Evolutionary conservation across 2,329 filamentous ascomycete species (phyloP), one percentile per base, ranked within the genome.

Genomic region (Botrytis medusae): DNA sequence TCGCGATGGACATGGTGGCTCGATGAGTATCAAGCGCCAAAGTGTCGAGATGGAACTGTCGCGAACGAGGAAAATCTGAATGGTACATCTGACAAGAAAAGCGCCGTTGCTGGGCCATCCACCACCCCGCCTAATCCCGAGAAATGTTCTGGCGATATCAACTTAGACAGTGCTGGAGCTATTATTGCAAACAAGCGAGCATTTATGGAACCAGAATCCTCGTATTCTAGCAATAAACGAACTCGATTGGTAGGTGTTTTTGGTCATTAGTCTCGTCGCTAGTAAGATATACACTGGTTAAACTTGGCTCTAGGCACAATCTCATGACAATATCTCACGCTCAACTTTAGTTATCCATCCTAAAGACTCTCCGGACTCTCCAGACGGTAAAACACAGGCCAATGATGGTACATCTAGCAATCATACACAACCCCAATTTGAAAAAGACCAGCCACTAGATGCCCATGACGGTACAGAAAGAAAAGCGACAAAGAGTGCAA

Each of bases 401-500:
- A 1, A 25, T 34, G 2, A 34, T 10, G 9, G 22, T 34, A 22
- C 10, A 37, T 3, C 29, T 25, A 4, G 8, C 18, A 60, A 60
- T 5, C 16, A 34, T 22, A 12, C 18, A 60, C 18, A 60, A 9
- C 32, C 9, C 25, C 29, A 4, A 60, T 25, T 12, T 4, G 20
- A 4, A 34, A 22, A 25, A 12, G 9, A 34, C 9, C 32, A 37
- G 18, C 1, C 5, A 22, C 4, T 22, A 60, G 32, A 60, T 14
- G 1, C 2, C 34, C 57, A 37, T 2, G 4, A 22, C 5, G 32
- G 0, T 34, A 9, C 9, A 25, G 32, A 25, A 2, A 60, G 0
- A 60, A 10, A 60, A 60, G 57, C 9, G 0, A 37, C 9, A 60
- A 34, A 60, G 20, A 12, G 10, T 12, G 6, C 20, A 37, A 34